Percentiles rank a stretch among this genome's conserved stretches.
Conservation (phyloP, 495 filamentous ascomycete species). For the Cudoniella acicularis region DNA sequence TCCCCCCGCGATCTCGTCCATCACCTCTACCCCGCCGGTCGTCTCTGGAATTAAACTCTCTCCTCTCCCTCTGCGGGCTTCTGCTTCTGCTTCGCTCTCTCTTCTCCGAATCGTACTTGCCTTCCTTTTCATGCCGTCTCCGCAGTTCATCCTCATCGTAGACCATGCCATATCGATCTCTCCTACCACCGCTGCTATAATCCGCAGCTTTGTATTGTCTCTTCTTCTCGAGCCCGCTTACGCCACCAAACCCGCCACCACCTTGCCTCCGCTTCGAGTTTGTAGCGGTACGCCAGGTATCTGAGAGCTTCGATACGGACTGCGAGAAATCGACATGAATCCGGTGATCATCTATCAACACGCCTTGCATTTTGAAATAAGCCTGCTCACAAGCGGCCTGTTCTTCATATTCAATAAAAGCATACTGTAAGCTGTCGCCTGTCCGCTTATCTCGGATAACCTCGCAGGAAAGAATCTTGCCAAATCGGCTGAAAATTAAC, state of each 20-base stretch:
- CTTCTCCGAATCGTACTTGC: constrained; percentile 16
- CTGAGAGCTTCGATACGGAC: constrained; percentile 87
- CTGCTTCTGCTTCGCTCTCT: constrained; percentile 27
- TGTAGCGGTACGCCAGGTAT: constrained; percentile 84
- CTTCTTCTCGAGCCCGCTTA: constrained; percentile 80
- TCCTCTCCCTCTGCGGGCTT: constrained; percentile 20
- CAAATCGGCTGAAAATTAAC: constrained; percentile 95
- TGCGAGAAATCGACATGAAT: constrained; percentile 99
- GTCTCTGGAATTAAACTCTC: constrained; percentile 17
- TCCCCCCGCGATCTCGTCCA: constrained; percentile 3
- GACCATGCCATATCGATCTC: constrained; percentile 69
- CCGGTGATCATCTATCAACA: constrained; percentile 93
- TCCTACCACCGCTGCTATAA: constrained; percentile 36
- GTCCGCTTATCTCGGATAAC: constrained; percentile 93
- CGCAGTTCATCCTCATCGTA: constrained; percentile 71
- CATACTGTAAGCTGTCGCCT: constrained; percentile 93
- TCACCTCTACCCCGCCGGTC: constrained; percentile 15
- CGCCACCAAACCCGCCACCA: constrained; percentile 85
- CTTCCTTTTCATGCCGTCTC: constrained; percentile 36
- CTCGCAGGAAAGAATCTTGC: constrained; percentile 91
- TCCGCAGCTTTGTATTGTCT: constrained; percentile 80
- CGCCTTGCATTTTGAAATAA: constrained; percentile 97
- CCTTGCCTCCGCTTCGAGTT: constrained; percentile 71
- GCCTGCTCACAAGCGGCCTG: constrained; percentile 91
- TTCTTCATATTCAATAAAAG: constrained; percentile 95